Evolutionary conservation across 2,329 filamentous ascomycete genomes (phyloP).

Genomic region (Elsinoe australis): DNA sequence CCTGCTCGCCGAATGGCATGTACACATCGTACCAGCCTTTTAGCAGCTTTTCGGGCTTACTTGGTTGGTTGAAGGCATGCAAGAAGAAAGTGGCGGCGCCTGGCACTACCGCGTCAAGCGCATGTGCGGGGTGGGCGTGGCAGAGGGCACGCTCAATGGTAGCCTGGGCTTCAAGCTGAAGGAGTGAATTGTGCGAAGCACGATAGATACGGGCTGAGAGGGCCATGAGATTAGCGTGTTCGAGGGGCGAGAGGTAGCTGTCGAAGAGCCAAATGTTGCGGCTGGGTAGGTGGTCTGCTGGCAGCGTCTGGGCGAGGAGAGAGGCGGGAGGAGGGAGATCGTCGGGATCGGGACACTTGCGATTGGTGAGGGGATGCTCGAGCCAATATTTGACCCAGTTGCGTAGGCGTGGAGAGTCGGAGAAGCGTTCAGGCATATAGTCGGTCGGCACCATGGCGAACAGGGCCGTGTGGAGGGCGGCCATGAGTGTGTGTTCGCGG

Average conservation of each 20-base stretch:
- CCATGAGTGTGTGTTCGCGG: slow-evolving; percentile 16
- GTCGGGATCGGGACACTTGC: slow-evolving; percentile 12
- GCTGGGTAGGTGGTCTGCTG: slow-evolving; percentile 13
- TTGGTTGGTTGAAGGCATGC: slow-evolving; percentile 2
- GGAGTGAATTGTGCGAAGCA: slow-evolving; percentile 10
- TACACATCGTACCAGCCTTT: slow-evolving; percentile 15
- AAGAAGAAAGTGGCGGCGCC: slow-evolving; percentile 10
- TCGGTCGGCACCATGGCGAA: slow-evolving; percentile 15
- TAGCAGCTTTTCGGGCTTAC: slow-evolving; percentile 11
- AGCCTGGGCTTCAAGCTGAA: slow-evolving; percentile 15
- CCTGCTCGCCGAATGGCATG: slow-evolving; percentile 7
- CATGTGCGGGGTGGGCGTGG: neutral
- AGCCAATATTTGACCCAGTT: slow-evolving; percentile 15
- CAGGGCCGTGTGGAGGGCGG: slow-evolving; percentile 10
- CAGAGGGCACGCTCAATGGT: slow-evolving; percentile 13
- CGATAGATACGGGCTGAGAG: slow-evolving; percentile 15
- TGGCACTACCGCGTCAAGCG: slow-evolving; percentile 7
- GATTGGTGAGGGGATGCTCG: slow-evolving; percentile 15
- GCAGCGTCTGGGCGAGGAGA: slow-evolving; percentile 14
- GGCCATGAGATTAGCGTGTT: slow-evolving; percentile 15
- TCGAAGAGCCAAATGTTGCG: slow-evolving; percentile 17
- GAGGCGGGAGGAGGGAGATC: slow-evolving; percentile 8
- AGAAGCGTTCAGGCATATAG: slow-evolving; percentile 13
- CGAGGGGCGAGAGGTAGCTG: slow-evolving; percentile 11
- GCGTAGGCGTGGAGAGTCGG: slow-evolving; percentile 1